A percentile compares a stretch with the other conserved stretches of the same genome.
phyloP scores from a whole-genome alignment of 768 basidiomycete species.

The Mycena amicta region DNA sequence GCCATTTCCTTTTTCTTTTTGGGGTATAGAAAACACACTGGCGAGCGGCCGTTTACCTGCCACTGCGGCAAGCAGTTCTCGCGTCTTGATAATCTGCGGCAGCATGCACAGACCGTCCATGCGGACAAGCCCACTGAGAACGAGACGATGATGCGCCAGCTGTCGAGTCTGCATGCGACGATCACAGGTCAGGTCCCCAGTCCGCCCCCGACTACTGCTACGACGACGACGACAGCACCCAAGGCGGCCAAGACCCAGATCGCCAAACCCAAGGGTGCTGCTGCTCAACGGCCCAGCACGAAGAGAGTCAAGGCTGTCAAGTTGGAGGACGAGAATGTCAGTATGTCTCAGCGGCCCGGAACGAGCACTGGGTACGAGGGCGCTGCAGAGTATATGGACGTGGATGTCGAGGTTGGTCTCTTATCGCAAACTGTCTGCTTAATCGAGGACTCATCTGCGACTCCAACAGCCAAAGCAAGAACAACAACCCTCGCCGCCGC shows the following conservation, averaged over 20 bases:
- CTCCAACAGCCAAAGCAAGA: neutral
- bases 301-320: slow-evolving; percentile 5
- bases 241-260: neutral
- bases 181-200: slow-evolving; percentile 53
- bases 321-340: neutral
- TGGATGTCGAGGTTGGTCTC: slow-evolving; percentile 8
- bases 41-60: slow-evolving; percentile 94
- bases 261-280: neutral
- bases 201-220: neutral
- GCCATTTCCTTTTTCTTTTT: too few species aligned
- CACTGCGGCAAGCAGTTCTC: slow-evolving; percentile 96
- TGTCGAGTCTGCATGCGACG: slow-evolving; percentile 78
- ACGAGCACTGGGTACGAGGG: slow-evolving; percentile 76
- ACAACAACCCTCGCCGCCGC: slow-evolving; percentile 12
- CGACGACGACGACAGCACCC: neutral
- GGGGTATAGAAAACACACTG: slow-evolving; percentile 96
- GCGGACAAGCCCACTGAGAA: slow-evolving; percentile 91
- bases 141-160: slow-evolving; percentile 89
- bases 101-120: slow-evolving; percentile 96
- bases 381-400: slow-evolving; percentile 16
- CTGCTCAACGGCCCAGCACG: too few species aligned
- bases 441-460: neutral
- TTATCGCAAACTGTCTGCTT: neutral
- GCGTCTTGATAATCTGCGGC: slow-evolving; percentile 93
- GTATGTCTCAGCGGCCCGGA: slow-evolving; percentile 55